These are phyloP conservation scores for Endogone sp. DNA, from an alignment of 192 early-diverging fungal species.

Conservation along the genomic window DNA sequence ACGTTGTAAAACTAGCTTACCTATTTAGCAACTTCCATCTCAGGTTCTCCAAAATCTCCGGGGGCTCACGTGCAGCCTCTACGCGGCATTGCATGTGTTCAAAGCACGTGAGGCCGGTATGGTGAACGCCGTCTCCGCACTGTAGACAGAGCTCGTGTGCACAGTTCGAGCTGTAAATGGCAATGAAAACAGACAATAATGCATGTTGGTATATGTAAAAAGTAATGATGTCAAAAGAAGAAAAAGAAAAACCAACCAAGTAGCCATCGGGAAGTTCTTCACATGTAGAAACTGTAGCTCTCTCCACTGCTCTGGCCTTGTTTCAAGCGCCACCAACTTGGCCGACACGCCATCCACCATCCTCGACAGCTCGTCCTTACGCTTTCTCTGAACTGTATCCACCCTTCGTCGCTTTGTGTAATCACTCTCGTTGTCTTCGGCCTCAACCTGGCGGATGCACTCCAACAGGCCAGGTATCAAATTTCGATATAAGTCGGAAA, in stretches of 20 bases:
- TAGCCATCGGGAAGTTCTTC: slow-evolving; percentile 37
- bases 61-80: not conserved
- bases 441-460: not conserved
- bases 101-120: slow-evolving; percentile 35
- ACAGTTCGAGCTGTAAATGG: slow-evolving; percentile 25
- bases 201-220: not conserved
- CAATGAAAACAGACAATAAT: slow-evolving; percentile 5
- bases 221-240: not conserved
- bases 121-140: slow-evolving; percentile 42
- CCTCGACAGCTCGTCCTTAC: not conserved
- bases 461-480: not conserved
- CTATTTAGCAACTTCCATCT: slow-evolving; percentile 36
- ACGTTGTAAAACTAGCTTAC: slow-evolving; percentile 11
- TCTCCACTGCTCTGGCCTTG: slow-evolving; percentile 48
- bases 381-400: slow-evolving; percentile 26
- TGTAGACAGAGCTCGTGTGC: slow-evolving; percentile 41
- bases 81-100: slow-evolving; percentile 36
- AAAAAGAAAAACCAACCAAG: slow-evolving; percentile 34
- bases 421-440: not conserved
- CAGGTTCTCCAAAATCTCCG: slow-evolving; percentile 18
- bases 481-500: not conserved
- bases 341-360: slow-evolving; percentile 21
- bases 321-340: slow-evolving; percentile 40
- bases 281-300: slow-evolving; percentile 57
- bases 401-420: not conserved